Conservation (phyloP, 2,329 filamentous ascomycete genomes). For the Diaporthe vexans region DNA sequence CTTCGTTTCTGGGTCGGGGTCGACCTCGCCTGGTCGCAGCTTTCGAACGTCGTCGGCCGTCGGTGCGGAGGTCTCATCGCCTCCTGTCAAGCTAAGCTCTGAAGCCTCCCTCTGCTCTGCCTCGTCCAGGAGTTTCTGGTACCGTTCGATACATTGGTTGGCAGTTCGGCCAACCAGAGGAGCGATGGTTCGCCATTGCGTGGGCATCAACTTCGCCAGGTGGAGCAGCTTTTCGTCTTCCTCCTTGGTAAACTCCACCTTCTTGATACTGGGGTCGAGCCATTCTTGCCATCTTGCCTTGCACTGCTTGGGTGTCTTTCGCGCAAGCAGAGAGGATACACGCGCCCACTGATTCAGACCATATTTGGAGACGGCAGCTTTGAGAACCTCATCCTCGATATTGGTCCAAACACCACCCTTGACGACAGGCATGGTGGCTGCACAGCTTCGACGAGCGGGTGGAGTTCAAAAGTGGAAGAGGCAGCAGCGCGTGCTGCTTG, state of each 20-base stretch:
- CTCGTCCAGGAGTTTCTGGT: constrained; percentile 96
- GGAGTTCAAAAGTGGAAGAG: not conserved
- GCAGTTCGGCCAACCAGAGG: constrained; percentile 96
- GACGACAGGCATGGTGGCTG: constrained; percentile 75
- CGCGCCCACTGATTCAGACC: constrained; percentile 98
- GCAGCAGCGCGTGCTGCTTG: not conserved
- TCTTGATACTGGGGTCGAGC: constrained; percentile 97
- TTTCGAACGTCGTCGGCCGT: constrained; percentile 92
- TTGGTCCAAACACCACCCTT: constrained; percentile 84
- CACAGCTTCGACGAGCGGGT: not conserved
- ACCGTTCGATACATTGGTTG: constrained; percentile 96
- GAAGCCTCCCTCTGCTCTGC: constrained; percentile 90
- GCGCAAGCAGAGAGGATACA: constrained; percentile 94
- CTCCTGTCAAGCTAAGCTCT: constrained; percentile 85
- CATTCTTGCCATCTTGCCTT: constrained; percentile 99
- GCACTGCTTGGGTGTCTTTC: constrained; percentile 99
- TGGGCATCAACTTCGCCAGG: constrained; percentile 97
- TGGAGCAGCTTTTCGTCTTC: constrained; percentile 98
- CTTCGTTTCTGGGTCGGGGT: constrained; percentile 97
- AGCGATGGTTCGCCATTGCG: constrained; percentile 98
- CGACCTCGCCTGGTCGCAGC: constrained; percentile 91
- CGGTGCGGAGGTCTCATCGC: constrained; percentile 88
- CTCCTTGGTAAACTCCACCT: constrained; percentile 99
- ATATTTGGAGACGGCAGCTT: constrained; percentile 94
- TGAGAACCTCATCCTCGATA: constrained; percentile 95